Evolutionary conservation across 331 rosid species (phyloP), one percentile per base, ranked within the genome.

Genomic region (Pyracantha coccinea): DNA sequence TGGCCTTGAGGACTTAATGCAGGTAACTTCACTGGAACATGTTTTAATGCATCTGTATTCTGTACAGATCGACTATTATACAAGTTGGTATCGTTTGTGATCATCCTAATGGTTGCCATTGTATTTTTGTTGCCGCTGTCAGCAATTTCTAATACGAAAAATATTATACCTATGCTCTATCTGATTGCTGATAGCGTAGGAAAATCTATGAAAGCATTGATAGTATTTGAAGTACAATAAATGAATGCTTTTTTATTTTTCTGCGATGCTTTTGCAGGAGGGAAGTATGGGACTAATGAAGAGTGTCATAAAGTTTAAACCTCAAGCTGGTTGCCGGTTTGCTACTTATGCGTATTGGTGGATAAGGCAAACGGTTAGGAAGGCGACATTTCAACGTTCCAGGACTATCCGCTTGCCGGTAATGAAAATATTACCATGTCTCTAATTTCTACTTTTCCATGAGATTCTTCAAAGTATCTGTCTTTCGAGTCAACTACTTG

Each of bases 381-480:
- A 89, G 83, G 91, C 95, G 16, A 85, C 90, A 78, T 87, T 81
- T 72, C 80, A 85, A 74, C 88, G 89, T 85, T 92, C 98, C 33
- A 82, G 93, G 90, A 87, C 91, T 75, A 89, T 90, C 66, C 98
- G 95, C 75, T 76, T 92, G 60, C 95, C 98, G 80, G 98, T 92
- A 89, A 77, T 65, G 75, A 77, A 57, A 35, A 35, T 35, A 35
- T 35, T 35, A 25, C 50, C 23, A 50, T 61, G 35, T 80, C 32
- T 14, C 28, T 79, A 38, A 21, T 57, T 65, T 77, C 52, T 69
- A 57, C 7, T 62, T 81, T 66, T 44, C 17, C n/a, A 69, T 54
- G 69, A 69, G 11, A 6, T 27, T 25, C 25, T 35, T 10, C 50
- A 8, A 20, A 11, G 4, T 5, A 29, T 41, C 41, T 32, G 2